phyloP scores from a whole-genome alignment of 805 yeast genomes.

The Spathaspora gorwiae region DNA sequence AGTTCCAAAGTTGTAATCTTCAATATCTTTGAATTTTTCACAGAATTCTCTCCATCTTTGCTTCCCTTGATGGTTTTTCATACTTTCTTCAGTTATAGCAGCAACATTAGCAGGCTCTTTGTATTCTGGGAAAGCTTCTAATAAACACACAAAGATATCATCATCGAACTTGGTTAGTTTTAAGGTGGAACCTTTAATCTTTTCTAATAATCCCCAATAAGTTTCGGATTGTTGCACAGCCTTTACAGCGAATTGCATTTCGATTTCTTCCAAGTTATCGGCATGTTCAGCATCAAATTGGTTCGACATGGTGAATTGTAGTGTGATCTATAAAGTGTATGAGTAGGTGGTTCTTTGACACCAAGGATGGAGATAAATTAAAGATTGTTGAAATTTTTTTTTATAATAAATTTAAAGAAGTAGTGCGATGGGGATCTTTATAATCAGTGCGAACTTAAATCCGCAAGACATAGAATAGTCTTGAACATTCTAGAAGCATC shows the following conservation, averaged over 20 bases:
- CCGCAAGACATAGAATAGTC: conserved; percentile 1
- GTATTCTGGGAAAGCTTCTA: conserved; percentile 86
- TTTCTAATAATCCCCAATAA: conserved; percentile 77
- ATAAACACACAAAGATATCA: conserved; percentile 56
- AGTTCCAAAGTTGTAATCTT: conserved; percentile 95
- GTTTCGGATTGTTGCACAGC: conserved; percentile 95
- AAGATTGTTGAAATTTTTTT: no score
- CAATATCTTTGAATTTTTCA: conserved; percentile 77
- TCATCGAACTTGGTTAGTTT: conserved; percentile 70
- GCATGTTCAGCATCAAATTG: conserved; percentile 83
- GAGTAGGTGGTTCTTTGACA: no score
- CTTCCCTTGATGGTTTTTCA: conserved; percentile 79
- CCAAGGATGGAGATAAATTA: no score
- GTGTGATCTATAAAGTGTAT: background rate
- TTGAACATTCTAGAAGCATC: background rate
- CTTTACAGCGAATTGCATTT: conserved; percentile 95
- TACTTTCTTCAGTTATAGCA: conserved; percentile 65
- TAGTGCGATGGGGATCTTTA: no score
- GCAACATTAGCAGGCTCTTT: conserved; percentile 53
- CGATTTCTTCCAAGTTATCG: conserved; percentile 85
- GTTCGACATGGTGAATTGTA: conserved; percentile 3
- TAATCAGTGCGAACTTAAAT: no score
- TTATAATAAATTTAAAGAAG: no score
- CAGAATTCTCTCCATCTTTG: conserved; percentile 87
- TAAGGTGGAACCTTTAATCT: conserved; percentile 73